Evolutionary conservation across 2,329 filamentous ascomycete species (phyloP).

Genomic region (Zymoseptoria tritici): DNA sequence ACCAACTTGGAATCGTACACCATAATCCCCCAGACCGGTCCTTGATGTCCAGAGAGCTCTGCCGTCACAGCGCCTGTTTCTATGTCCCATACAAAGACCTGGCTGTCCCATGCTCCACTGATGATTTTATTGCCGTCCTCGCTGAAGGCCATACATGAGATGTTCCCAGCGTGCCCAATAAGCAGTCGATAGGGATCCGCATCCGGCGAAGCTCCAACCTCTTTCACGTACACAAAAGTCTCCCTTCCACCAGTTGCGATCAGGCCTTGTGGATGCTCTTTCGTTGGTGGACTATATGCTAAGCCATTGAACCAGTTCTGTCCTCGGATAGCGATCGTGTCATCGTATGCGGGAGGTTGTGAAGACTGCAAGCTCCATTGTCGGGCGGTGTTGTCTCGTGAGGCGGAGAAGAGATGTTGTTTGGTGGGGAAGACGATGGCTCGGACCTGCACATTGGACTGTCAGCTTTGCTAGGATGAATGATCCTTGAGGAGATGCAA

Average conservation of each 20-base stretch:
- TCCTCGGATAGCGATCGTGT: conserved; percentile 69
- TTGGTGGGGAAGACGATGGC: conserved; percentile 70
- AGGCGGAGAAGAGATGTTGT: conserved; percentile 71
- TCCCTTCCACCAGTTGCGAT: conserved; percentile 86
- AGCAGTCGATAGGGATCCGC: conserved; percentile 81
- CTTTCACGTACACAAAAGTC: conserved; percentile 82
- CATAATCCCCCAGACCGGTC: conserved; percentile 85
- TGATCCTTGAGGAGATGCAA: background rate
- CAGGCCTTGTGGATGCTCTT: conserved; percentile 66
- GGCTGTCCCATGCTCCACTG: conserved; percentile 89
- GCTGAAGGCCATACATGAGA: conserved; percentile 77
- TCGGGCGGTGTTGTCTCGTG: conserved; percentile 83
- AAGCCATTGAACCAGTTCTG: conserved; percentile 83
- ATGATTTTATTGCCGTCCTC: conserved; percentile 67
- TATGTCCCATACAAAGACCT: conserved; percentile 80
- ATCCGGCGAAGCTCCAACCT: conserved; percentile 56
- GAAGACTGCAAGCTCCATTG: conserved; percentile 67
- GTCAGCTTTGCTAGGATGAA: conserved; percentile 10
- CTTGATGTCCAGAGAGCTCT: conserved; percentile 67
- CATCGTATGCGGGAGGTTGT: conserved; percentile 65
- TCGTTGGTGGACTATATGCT: conserved; percentile 63
- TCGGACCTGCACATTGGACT: conserved; percentile 59
- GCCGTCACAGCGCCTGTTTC: conserved; percentile 73
- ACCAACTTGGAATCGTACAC: conserved; percentile 72
- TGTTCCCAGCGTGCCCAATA: conserved; percentile 77